Conservation (phyloP, 83 land plant species). For the Diphasiastrum complanatum region DNA sequence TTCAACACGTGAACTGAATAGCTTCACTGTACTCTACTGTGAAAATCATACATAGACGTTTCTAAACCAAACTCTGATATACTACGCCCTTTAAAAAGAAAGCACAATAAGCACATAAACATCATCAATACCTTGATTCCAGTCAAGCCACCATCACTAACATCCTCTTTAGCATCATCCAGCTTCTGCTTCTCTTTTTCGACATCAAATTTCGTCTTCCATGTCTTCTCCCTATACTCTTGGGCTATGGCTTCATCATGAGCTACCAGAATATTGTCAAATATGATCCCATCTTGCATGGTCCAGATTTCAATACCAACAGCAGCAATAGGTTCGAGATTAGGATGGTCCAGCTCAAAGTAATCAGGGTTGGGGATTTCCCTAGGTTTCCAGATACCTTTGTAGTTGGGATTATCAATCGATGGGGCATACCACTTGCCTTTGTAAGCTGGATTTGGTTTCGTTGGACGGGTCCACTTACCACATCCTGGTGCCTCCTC, state of each 20-base stretch:
- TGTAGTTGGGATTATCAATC: slow-evolving; percentile 72
- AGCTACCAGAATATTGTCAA: slow-evolving; percentile 58
- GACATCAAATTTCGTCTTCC: slow-evolving; percentile 60
- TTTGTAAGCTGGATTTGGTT: slow-evolving; percentile 76
- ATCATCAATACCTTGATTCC: slow-evolving; percentile 38
- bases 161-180: slow-evolving; percentile 44
- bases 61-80: neutral
- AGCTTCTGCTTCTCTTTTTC: slow-evolving; percentile 67
- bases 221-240: slow-evolving; percentile 32
- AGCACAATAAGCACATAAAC: neutral
- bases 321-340: slow-evolving; percentile 72
- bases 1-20: too few species aligned
- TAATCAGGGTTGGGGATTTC: slow-evolving; percentile 66
- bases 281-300: slow-evolving; percentile 78
- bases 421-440: slow-evolving; percentile 81
- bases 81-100: neutral
- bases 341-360: slow-evolving; percentile 62
- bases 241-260: slow-evolving; percentile 50
- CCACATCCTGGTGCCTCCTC: slow-evolving; percentile 77
- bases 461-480: slow-evolving; percentile 71
- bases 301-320: slow-evolving; percentile 89
- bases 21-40: too few species aligned
- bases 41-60: too few species aligned
- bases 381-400: slow-evolving; percentile 81
- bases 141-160: slow-evolving; percentile 30